These are phyloP conservation scores for Dionaea muscipula DNA, from an alignment of 179 eudicot species.

Conservation along the genomic window DNA sequence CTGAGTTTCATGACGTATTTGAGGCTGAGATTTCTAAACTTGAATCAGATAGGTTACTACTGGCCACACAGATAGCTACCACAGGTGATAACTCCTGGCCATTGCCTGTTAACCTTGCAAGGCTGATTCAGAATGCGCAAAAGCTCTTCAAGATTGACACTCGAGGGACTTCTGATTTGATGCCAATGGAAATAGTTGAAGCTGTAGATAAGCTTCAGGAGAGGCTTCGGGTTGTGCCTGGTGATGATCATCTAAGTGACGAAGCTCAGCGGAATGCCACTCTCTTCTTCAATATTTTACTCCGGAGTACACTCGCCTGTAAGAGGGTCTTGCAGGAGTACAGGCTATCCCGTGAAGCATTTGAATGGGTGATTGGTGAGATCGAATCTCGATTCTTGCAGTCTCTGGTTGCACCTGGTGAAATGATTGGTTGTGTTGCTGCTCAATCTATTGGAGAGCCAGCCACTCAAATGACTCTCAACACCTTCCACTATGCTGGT, in stretches of 20 bases:
- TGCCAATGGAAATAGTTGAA: conserved; percentile 94
- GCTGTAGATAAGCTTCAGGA: conserved; percentile 98
- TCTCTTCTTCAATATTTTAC: conserved; percentile 79
- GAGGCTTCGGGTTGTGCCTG: conserved; percentile 85
- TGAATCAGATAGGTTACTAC: conserved; percentile 72
- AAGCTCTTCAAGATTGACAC: conserved; percentile 82
- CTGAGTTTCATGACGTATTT: conserved; percentile 85
- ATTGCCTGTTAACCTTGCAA: conserved; percentile 79
- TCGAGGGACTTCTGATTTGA: conserved; percentile 80
- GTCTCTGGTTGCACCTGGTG: conserved; percentile 96
- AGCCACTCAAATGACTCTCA: conserved; percentile 97
- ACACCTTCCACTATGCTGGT: conserved; percentile 99
- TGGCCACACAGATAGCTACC: conserved; percentile 84
- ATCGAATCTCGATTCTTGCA: conserved; percentile 89
- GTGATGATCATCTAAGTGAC: conserved; percentile 79
- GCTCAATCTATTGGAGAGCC: conserved; percentile 99
- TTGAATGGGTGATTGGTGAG: conserved; percentile 97
- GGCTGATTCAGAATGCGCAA: conserved; percentile 87
- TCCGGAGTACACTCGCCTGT: conserved; percentile 86
- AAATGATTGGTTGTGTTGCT: conserved; percentile 98
- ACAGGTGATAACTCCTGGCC: conserved; percentile 94
- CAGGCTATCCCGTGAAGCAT: conserved; percentile 84
- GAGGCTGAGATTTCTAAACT: conserved; percentile 92
- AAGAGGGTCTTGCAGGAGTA: conserved; percentile 89
- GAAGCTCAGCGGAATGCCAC: conserved; percentile 99